phyloP scores from a whole-genome alignment of 176 grass and related monocot species.

The Aegilops speltoides region DNA sequence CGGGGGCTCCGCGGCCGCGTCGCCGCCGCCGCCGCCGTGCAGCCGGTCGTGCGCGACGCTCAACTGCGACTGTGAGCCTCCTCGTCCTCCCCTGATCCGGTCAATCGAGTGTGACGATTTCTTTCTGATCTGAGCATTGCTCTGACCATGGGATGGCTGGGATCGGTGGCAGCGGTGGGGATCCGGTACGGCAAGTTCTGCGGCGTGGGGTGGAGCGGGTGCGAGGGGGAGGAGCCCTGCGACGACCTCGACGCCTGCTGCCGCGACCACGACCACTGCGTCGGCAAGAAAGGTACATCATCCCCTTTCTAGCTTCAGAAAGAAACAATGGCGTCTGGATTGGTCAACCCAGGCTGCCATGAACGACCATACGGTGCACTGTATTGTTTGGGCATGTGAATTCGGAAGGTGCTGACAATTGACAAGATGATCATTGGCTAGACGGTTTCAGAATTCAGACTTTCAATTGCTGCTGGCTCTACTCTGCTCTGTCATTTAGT shows the following conservation, averaged over 20 bases:
- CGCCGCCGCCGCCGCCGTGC: conserved; percentile 44
- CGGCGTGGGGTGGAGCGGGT: conserved; percentile 85
- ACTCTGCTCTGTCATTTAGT: no score
- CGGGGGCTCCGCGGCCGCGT: not conserved
- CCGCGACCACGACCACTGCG: conserved; percentile 81
- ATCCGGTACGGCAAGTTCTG: conserved; percentile 90
- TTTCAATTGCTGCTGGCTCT: no score
- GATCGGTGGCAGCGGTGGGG: conserved; percentile 48
- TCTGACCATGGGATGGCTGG: not conserved
- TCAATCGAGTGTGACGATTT: not conserved
- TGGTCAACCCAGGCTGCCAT: no score
- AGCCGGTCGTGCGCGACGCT: conserved; percentile 74
- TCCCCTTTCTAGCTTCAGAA: not conserved
- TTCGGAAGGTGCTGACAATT: no score
- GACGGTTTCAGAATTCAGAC: no score
- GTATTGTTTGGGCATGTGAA: no score
- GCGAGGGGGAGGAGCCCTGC: conserved; percentile 87
- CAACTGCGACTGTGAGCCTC: conserved; percentile 67
- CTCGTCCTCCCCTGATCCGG: not conserved
- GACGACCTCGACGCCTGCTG: conserved; percentile 95
- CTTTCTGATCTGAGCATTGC: not conserved
- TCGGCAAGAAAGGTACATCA: conserved; percentile 75
- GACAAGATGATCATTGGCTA: no score
- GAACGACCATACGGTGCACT: no score
- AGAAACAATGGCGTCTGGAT: no score